These are phyloP conservation scores for Glebionis coronaria DNA, from an alignment of 129 eudicot species.

Conservation along the genomic window DNA sequence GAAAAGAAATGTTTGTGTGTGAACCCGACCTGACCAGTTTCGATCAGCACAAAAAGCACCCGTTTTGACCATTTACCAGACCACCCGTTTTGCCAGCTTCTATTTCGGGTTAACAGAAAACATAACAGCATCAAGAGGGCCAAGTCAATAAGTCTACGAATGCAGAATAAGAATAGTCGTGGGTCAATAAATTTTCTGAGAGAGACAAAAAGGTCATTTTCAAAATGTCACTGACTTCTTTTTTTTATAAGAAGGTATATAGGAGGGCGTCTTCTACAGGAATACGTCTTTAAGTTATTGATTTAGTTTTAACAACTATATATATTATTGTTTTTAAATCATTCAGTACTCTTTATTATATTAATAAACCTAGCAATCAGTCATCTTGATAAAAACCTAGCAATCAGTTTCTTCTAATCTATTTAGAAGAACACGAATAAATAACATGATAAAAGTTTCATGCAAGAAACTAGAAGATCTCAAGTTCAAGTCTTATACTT, in stretches of 20 bases:
- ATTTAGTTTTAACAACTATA: neutral
- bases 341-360: neutral
- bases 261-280: neutral
- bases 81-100: neutral
- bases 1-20: neutral
- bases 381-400: too few relatives aligned
- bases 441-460: too few relatives aligned
- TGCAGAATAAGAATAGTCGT: neutral
- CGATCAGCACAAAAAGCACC: neutral
- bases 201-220: neutral
- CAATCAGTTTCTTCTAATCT: neutral
- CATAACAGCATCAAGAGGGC: neutral
- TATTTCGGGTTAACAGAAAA: neutral
- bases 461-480: too few relatives aligned
- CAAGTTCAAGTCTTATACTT: neutral
- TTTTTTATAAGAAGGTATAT: neutral
- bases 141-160: conserved; percentile 13
- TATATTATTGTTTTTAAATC: neutral
- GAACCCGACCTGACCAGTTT: neutral
- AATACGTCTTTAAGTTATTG: conserved; percentile 5
- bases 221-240: neutral
- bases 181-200: neutral
- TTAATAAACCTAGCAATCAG: neutral
- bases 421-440: neutral
- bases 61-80: neutral